These are phyloP conservation scores for Sclerotinia spermophila DNA, from an alignment of 2,329 filamentous ascomycete species.

Conservation along the genomic window DNA sequence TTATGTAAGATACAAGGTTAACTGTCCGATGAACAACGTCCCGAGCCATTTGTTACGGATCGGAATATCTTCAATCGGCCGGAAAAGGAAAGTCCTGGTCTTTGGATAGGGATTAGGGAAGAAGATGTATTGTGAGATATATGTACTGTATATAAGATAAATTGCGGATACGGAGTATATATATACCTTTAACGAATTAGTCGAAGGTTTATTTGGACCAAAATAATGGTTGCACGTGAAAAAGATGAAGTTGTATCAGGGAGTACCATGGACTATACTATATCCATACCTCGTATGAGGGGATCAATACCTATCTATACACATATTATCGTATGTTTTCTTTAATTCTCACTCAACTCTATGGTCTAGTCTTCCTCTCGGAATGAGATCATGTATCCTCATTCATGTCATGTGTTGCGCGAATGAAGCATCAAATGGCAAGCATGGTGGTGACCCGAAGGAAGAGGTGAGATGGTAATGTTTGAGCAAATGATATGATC, in stretches of 20 bases:
- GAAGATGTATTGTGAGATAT: no score
- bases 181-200: not conserved
- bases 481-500: not conserved
- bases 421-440: not conserved
- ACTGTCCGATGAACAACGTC: not conserved
- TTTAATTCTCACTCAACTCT: no score
- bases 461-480: not conserved
- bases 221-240: not conserved
- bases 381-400: no score
- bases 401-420: no score
- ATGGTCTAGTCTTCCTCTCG: no score
- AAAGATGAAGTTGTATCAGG: no score
- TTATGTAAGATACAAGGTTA: slow-evolving; percentile 5
- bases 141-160: no score
- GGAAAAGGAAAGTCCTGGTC: not conserved
- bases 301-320: no score
- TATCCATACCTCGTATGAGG: no score
- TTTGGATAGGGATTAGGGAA: not conserved
- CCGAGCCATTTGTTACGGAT: not conserved
- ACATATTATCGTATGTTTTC: no score
- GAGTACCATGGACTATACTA: no score
- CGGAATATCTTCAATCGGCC: not conserved
- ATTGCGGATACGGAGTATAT: no score
- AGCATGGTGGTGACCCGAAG: not conserved
- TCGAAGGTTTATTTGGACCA: not conserved